A percentile compares a stretch with the other conserved stretches of the same genome.
These are phyloP conservation scores for Suillus subluteus DNA, from an alignment of 768 basidiomycete species.

Conservation along the genomic window DNA sequence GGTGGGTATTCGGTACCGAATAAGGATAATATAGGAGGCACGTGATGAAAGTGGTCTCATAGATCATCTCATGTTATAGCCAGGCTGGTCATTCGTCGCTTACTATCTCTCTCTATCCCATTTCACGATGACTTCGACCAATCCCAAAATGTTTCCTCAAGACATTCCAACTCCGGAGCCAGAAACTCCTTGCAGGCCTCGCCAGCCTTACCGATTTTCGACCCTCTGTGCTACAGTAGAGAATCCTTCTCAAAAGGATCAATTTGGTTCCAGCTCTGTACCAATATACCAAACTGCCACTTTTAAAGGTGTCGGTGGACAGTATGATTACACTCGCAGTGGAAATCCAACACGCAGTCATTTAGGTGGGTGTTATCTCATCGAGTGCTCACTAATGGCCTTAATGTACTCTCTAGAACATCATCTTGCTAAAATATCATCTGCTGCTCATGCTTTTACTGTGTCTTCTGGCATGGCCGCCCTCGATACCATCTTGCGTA, in stretches of 20 bases:
- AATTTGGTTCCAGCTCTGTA: conserved; percentile 91
- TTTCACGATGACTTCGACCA: conserved; percentile 15
- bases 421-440: conserved; percentile 96
- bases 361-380: conserved; percentile 63
- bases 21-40: conserved; percentile 1
- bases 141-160: conserved; percentile 29
- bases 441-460: conserved; percentile 85
- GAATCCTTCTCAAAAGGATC: conserved; percentile 90
- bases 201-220: conserved; percentile 86
- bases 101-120: conserved; percentile 3
- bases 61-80: conserved; percentile 3
- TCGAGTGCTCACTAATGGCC: neutral
- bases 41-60: conserved; percentile 10
- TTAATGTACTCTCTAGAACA: conserved; percentile 63
- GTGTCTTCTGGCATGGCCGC: conserved; percentile 99
- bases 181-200: conserved; percentile 67
- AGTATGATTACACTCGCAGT: conserved; percentile 93
- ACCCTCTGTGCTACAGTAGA: conserved; percentile 92
- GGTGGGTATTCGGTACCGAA: neutral
- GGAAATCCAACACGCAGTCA: conserved; percentile 97
- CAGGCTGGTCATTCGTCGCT: neutral
- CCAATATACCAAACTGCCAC: conserved; percentile 99
- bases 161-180: conserved; percentile 83
- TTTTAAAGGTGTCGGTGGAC: conserved; percentile 90
- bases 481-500: conserved; percentile 89